Evolutionary conservation across 129 eudicot genomes (phyloP).

Genomic region (Helianthus tuberosus): DNA sequence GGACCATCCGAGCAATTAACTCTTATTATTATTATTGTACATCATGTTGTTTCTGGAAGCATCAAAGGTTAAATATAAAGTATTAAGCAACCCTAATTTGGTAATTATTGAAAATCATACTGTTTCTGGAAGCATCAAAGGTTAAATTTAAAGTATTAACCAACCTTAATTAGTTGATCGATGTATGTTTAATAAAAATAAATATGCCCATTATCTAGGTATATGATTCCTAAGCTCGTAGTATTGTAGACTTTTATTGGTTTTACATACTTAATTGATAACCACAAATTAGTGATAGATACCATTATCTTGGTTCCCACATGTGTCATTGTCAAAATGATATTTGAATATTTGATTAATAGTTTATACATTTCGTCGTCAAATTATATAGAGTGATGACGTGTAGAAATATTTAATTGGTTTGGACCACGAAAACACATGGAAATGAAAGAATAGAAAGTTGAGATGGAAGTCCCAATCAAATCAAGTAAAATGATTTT

Average conservation of each 20-base stretch:
- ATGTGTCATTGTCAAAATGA: conserved; percentile 20
- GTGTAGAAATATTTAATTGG: conserved; percentile 9
- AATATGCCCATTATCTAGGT: too few relatives aligned
- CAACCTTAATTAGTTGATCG: too few relatives aligned
- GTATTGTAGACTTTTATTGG: not conserved
- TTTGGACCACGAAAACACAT: not conserved
- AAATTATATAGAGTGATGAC: not conserved
- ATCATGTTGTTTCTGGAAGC: not conserved
- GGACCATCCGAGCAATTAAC: too few relatives aligned
- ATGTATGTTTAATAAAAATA: too few relatives aligned
- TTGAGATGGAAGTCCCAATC: conserved; percentile 18
- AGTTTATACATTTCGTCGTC: not conserved
- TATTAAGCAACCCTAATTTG: too few relatives aligned
- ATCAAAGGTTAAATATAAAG: not conserved
- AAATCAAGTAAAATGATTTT: conserved; percentile 17
- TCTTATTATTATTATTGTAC: not conserved
- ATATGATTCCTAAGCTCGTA: not conserved
- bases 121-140: not conserved
- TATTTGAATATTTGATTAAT: not conserved
- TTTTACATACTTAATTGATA: not conserved
- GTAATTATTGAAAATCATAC: not conserved
- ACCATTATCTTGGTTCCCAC: conserved; percentile 3
- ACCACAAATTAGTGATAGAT: not conserved
- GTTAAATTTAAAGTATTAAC: too few relatives aligned
- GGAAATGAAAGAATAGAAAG: conserved; percentile 1